Conservation (phyloP, 129 eudicot species). For the Flaveria robusta region DNA sequence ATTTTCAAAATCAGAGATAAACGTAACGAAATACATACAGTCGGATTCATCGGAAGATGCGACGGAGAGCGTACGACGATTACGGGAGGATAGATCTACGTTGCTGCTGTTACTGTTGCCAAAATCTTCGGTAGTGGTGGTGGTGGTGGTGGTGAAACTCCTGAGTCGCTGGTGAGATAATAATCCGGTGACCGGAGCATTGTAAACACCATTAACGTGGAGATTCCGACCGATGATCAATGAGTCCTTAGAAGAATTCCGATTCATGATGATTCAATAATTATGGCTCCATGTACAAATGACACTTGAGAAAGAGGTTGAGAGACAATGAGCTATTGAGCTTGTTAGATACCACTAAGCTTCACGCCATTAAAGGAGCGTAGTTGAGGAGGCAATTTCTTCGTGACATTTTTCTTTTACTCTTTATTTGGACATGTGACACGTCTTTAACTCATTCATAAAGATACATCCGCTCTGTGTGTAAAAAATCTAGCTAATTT, state of each 20-base stretch:
- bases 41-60: slow-evolving; percentile 66
- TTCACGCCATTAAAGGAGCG: background rate
- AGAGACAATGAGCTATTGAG: background rate
- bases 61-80: slow-evolving; percentile 58
- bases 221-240: slow-evolving; percentile 22
- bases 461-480: too few relatives aligned
- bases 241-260: slow-evolving; percentile 48
- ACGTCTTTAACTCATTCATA: background rate
- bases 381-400: background rate
- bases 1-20: background rate
- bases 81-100: slow-evolving; percentile 73
- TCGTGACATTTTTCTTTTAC: background rate
- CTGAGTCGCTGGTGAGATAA: slow-evolving; percentile 52
- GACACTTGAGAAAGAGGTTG: too few relatives aligned
- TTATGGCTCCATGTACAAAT: background rate
- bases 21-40: slow-evolving; percentile 33
- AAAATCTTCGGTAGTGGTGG: slow-evolving; percentile 21
- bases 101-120: slow-evolving; percentile 17
- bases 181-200: slow-evolving; percentile 26
- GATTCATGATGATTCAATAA: slow-evolving; percentile 41
- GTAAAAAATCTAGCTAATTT: too few relatives aligned
- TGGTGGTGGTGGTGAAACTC: slow-evolving; percentile 32
- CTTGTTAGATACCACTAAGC: background rate
- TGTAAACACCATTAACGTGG: background rate
- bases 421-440: background rate